Percentiles rank a stretch among this genome's conserved stretches.
Evolutionary conservation across 73 alveolate genomes (phyloP).

Genomic region (Halteria grandinella): DNA sequence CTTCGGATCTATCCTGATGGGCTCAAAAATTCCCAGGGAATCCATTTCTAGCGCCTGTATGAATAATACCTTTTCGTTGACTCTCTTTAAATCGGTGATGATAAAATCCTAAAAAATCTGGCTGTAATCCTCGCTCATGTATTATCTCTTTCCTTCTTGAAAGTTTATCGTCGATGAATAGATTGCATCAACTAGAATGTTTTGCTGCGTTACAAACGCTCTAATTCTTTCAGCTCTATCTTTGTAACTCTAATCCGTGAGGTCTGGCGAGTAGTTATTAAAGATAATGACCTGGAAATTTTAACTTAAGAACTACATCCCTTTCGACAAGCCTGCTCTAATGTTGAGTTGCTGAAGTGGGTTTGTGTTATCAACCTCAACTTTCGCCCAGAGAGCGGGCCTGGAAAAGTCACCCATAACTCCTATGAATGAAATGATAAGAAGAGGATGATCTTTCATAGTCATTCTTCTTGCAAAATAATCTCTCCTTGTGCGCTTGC

Average conservation of each 20-base stretch:
- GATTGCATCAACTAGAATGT: slow-evolving; percentile 40
- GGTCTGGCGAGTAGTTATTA: not conserved
- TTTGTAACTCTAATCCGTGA: not conserved
- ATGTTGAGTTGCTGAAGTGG: not conserved
- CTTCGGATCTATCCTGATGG: not conserved
- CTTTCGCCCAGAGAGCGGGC: not conserved
- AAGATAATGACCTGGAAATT: slow-evolving; percentile 24
- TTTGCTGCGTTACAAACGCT: not conserved
- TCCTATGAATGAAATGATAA: slow-evolving; percentile 34
- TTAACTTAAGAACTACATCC: slow-evolving; percentile 10
- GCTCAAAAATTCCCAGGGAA: slow-evolving; percentile 6
- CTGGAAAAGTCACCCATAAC: slow-evolving; percentile 37
- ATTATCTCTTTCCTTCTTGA: not conserved
- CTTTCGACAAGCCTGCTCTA: slow-evolving; percentile 28
- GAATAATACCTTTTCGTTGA: slow-evolving; percentile 30
- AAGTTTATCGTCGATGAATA: not conserved
- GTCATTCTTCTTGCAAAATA: slow-evolving; percentile 42
- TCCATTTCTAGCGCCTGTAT: slow-evolving; percentile 14
- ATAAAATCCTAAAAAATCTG: slow-evolving; percentile 29
- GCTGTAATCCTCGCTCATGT: slow-evolving; percentile 37
- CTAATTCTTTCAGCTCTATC: slow-evolving; percentile 19
- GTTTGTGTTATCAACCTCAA: not conserved
- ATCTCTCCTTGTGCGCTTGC: slow-evolving; percentile 27
- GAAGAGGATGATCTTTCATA: slow-evolving; percentile 30
- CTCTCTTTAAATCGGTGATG: slow-evolving; percentile 13